A percentile compares a stretch with the other conserved stretches of the same genome.
Evolutionary conservation across 257 asterid species (phyloP).

Genomic region (Ligustrum vulgare): DNA sequence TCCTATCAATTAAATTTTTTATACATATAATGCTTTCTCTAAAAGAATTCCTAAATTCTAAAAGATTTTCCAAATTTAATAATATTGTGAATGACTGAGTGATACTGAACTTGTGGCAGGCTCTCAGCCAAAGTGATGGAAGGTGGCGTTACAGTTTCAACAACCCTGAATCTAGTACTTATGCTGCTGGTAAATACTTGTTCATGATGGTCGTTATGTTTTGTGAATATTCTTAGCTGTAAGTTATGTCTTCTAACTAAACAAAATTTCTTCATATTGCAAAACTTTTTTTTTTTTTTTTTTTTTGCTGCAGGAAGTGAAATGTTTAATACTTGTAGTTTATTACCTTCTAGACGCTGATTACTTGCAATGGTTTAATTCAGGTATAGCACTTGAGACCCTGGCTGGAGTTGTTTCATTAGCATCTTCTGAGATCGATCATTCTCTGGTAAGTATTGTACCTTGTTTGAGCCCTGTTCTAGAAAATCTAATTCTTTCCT

Average conservation of each 20-base stretch:
- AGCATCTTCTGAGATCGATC: slow-evolving; percentile 75
- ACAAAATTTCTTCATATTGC: not conserved
- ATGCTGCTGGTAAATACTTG: slow-evolving; percentile 74
- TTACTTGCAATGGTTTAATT: slow-evolving; percentile 14
- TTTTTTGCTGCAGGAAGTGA: not conserved
- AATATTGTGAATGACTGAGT: slow-evolving; percentile 21
- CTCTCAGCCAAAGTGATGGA: slow-evolving; percentile 99
- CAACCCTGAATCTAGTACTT: slow-evolving; percentile 82
- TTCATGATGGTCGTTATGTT: not conserved
- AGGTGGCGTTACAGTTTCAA: slow-evolving; percentile 87
- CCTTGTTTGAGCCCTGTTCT: too few relatives aligned
- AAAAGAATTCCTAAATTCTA: slow-evolving; percentile 6
- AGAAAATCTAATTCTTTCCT: too few relatives aligned
- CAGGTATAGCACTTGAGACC: slow-evolving; percentile 91
- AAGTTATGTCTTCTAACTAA: slow-evolving; percentile 18
- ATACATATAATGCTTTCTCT: slow-evolving; percentile 11
- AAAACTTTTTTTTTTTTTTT: not conserved
- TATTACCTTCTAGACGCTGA: slow-evolving; percentile 18
- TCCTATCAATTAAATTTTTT: not conserved
- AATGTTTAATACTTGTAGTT: slow-evolving; percentile 14
- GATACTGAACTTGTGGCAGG: slow-evolving; percentile 45
- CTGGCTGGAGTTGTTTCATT: slow-evolving; percentile 83
- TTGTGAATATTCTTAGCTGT: not conserved
- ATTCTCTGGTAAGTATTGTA: slow-evolving; percentile 63
- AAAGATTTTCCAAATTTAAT: slow-evolving; percentile 1